A percentile compares a stretch with the other conserved stretches of the same genome.
These are phyloP conservation scores for Daldinia loculata DNA, from an alignment of 495 filamentous ascomycete genomes.

Conservation along the genomic window DNA sequence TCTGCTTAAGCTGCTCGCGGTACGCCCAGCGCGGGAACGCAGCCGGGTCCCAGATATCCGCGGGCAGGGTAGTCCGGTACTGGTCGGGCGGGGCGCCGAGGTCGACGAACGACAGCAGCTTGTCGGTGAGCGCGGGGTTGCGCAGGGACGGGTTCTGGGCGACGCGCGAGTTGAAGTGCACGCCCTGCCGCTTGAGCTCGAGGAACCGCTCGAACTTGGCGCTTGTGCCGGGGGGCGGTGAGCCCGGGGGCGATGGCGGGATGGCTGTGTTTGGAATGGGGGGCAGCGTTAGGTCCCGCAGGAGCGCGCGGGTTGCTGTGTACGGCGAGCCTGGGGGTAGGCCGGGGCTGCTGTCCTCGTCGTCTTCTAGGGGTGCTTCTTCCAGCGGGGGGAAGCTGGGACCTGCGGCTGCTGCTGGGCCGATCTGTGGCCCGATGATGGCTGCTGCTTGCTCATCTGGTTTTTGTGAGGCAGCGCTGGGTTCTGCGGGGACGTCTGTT, in stretches of 20 bases:
- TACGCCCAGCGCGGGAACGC: conserved; percentile 76
- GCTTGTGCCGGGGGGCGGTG: conserved; percentile 69
- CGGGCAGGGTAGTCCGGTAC: conserved; percentile 76
- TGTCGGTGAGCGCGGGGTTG: conserved; percentile 82
- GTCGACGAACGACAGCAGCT: conserved; percentile 83
- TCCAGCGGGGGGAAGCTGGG: conserved; percentile 49
- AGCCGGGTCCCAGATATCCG: conserved; percentile 72
- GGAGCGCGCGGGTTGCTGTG: conserved; percentile 66
- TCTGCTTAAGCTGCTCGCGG: conserved; percentile 72
- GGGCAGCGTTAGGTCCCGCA: conserved; percentile 88
- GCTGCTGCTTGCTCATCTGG: conserved; percentile 24
- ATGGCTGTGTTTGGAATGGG: conserved; percentile 79
- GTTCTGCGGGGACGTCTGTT: conserved; percentile 26
- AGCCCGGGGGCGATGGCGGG: conserved; percentile 83
- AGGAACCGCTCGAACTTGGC: conserved; percentile 87
- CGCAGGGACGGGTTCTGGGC: conserved; percentile 73
- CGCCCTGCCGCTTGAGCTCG: conserved; percentile 79
- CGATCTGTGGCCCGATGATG: conserved; percentile 45
- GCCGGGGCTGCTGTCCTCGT: conserved; percentile 31
- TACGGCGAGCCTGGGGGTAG: conserved; percentile 73
- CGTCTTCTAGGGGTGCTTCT: conserved; percentile 37
- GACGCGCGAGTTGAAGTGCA: conserved; percentile 91
- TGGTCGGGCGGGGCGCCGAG: conserved; percentile 64
- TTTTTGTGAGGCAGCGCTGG: conserved; percentile 23
- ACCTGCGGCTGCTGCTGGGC: conserved; percentile 38